Conservation (phyloP, 768 basidiomycete genomes). For the Macrocybe gigantea region DNA sequence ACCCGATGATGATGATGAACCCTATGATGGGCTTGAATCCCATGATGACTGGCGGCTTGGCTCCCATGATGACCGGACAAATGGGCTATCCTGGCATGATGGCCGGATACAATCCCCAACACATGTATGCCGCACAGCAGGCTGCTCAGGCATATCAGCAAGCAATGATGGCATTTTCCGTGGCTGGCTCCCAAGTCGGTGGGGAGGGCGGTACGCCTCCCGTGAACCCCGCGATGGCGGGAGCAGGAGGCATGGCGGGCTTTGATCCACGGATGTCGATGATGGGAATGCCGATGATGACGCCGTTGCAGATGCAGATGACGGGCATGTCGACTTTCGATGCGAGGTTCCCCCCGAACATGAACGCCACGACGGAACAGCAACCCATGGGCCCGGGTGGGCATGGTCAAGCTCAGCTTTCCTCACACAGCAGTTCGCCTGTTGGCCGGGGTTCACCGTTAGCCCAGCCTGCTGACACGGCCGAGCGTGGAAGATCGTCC, state of each 20-base stretch:
- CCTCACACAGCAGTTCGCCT: conserved; percentile 47
- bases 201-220: conserved; percentile 42
- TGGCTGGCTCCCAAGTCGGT: conserved; percentile 68
- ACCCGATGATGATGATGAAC: conserved; percentile 64
- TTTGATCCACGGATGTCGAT: no score
- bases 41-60: conserved; percentile 28
- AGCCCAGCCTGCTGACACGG: conserved; percentile 23
- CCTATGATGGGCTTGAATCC: conserved; percentile 43
- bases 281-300: conserved; percentile 30
- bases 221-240: conserved; percentile 55
- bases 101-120: conserved; percentile 59
- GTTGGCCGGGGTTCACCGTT: conserved; percentile 50
- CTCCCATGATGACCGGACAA: conserved; percentile 31
- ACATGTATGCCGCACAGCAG: conserved; percentile 83
- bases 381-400: conserved; percentile 32
- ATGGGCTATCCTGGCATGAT: conserved; percentile 59
- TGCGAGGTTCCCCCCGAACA: conserved; percentile 43
- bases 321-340: conserved; percentile 67
- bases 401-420: conserved; percentile 23
- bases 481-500: conserved; percentile 11
- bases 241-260: conserved; percentile 14
- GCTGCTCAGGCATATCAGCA: conserved; percentile 86
- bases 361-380: conserved; percentile 16
- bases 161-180: conserved; percentile 79
- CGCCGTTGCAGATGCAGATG: conserved; percentile 56